Evolutionary conservation across 2,329 filamentous ascomycete genomes (phyloP), one percentile per base, ranked within the genome.

Genomic region (Beauveria scarabaeidicola): DNA sequence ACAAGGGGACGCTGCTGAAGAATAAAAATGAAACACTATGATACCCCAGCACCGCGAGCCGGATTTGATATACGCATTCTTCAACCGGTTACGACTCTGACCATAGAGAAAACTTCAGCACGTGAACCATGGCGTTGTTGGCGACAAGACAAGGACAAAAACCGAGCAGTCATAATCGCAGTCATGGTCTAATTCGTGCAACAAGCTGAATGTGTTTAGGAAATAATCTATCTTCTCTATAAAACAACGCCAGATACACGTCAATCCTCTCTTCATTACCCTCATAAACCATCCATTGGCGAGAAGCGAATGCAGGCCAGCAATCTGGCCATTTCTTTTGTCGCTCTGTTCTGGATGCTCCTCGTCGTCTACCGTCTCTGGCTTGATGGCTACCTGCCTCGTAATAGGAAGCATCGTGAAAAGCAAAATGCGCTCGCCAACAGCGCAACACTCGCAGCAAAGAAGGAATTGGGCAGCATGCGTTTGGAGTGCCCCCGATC

Each of bases 201-300:
- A 50, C 36, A 50, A 53, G n/a, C 23, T 36, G 36, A 40, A 25
- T 5, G 15, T 21, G 36, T 15, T 19, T 32, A 29, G 29, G 36
- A 36, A 46, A 41, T 25, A 29, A n/a, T 55, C 52, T 46, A 52
- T 52, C n/a, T 44, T 56, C 52, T 60, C 38, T 56, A 60, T 56
- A 60, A 40, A 27, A 55, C 40, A 60, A 57, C 59, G 59, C 59
- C 58, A 60, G 52, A 52, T 46, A 47, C 38, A 48, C 47, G 36
- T 51, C 46, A 44, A 10, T 40, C 52, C 29, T 27, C 43, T 17
- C 29, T 60, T 21, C 29, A 56, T 57, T 48, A 40, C 41, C 43
- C 19, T 40, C 25, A 8, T 25, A 32, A 27, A 4, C 27, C 9
- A 27, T 40, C 23, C 38, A 5, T 56, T 29, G 29, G 5, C 4